Conservation (phyloP, 1,139 yeast species). For the Hemisphaericaspora subhashii region DNA sequence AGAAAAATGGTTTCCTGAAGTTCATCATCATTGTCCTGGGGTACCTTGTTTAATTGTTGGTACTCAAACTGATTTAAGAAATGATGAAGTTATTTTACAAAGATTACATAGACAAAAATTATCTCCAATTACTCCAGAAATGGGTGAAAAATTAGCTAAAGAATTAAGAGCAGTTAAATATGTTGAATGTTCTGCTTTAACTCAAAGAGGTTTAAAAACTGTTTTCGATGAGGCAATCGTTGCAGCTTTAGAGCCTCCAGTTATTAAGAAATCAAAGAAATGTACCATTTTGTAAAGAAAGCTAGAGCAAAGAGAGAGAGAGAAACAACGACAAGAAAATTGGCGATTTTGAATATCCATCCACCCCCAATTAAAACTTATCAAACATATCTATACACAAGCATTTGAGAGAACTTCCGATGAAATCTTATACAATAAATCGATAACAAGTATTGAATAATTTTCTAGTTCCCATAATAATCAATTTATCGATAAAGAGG, state of each 20-base stretch:
- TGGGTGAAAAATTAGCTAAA: conserved; percentile 90
- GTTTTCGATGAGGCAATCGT: conserved; percentile 97
- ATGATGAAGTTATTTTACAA: conserved; percentile 86
- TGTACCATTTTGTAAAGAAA: conserved; percentile 71
- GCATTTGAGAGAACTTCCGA: too few relatives aligned
- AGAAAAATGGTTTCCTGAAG: conserved; percentile 98
- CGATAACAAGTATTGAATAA: too few relatives aligned
- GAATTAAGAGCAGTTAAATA: conserved; percentile 94
- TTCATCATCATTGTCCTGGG: conserved; percentile 90
- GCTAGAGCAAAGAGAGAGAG: too few relatives aligned
- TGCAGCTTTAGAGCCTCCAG: conserved; percentile 92
- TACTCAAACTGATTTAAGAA: conserved; percentile 91
- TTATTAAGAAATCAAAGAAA: conserved; percentile 76
- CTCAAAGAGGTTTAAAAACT: conserved; percentile 93
- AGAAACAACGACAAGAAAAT: not conserved
- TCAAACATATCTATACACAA: too few relatives aligned
- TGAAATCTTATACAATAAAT: too few relatives aligned
- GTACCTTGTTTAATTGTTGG: conserved; percentile 96
- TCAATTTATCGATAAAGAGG: too few relatives aligned
- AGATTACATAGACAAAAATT: conserved; percentile 89
- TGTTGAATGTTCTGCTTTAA: conserved; percentile 96
- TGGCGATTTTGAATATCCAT: too few relatives aligned
- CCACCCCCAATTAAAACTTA: too few relatives aligned
- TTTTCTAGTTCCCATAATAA: too few relatives aligned
- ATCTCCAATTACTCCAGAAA: conserved; percentile 80